These are phyloP conservation scores for Talaromyces borbonicus DNA, from an alignment of 495 filamentous ascomycete genomes.

Conservation along the genomic window DNA sequence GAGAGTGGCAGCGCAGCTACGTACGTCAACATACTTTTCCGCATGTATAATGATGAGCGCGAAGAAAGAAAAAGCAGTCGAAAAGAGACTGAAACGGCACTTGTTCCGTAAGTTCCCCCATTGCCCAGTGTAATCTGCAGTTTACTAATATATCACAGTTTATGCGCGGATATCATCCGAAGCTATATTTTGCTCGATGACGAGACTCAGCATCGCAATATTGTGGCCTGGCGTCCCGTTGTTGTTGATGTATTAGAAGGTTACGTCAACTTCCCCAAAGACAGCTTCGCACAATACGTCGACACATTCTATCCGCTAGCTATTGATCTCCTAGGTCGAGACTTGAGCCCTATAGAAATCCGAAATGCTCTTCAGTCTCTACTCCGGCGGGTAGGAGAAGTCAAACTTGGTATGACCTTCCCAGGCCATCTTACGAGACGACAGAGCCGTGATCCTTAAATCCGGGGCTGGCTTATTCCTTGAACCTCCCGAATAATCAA, in stretches of 20 bases:
- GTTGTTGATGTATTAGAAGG: constrained; percentile 97
- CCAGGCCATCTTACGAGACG: constrained; percentile 12
- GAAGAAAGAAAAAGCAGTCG: constrained; percentile 72
- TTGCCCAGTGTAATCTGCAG: constrained; percentile 2
- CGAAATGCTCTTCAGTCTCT: constrained; percentile 65
- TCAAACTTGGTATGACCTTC: constrained; percentile 54
- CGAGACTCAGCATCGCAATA: constrained; percentile 90
- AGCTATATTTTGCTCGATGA: constrained; percentile 79
- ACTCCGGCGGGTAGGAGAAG: constrained; percentile 73
- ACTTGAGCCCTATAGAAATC: constrained; percentile 62
- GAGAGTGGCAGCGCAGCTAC: constrained; percentile 87
- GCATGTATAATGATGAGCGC: constrained; percentile 90
- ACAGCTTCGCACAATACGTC: constrained; percentile 72
- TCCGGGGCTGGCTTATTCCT: too few species aligned
- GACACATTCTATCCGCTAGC: constrained; percentile 75
- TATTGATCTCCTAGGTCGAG: constrained; percentile 74
- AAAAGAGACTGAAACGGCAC: constrained; percentile 72
- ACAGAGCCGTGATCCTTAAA: constrained; percentile 21
- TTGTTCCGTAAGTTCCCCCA: constrained; percentile 62
- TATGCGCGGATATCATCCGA: constrained; percentile 86
- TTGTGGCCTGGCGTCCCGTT: constrained; percentile 91
- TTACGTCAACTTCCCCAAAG: constrained; percentile 76
- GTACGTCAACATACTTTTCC: constrained; percentile 85
- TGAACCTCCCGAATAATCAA: too few species aligned
- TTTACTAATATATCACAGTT: constrained; percentile 24